Conservation (phyloP, 2,329 filamentous ascomycete species). For the Botrytis porri region DNA sequence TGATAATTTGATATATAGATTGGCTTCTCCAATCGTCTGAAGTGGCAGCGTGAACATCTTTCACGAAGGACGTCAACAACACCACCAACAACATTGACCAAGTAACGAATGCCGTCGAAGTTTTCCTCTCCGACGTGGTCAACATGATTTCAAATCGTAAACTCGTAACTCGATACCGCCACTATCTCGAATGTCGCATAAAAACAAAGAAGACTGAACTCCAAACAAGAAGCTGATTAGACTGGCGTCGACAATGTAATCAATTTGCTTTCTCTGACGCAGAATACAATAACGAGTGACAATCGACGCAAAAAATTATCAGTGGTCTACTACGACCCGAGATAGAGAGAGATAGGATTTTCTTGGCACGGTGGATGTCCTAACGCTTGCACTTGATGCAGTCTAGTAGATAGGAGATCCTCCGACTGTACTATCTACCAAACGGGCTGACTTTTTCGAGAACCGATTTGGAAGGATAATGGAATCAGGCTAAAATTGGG, state of each 20-base stretch:
- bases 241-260: conserved; percentile 12
- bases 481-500: neutral
- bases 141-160: conserved; percentile 10
- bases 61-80: neutral
- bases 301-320: neutral
- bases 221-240: conserved; percentile 1
- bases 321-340: neutral
- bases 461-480: neutral
- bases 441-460: neutral
- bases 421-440: neutral
- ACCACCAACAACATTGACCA: conserved; percentile 13
- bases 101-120: conserved; percentile 23
- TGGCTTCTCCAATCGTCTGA: conserved; percentile 38
- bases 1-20: conserved; percentile 44
- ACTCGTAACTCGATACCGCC: neutral
- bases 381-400: conserved; percentile 4
- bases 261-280: conserved; percentile 7
- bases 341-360: neutral
- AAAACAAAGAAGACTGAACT: conserved; percentile 10
- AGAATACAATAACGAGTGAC: conserved; percentile 4
- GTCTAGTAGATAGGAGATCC: conserved; percentile 8
- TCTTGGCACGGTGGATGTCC: neutral
- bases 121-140: conserved; percentile 17
- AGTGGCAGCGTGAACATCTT: conserved; percentile 22
- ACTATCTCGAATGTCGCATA: conserved; percentile 3